These are phyloP conservation scores for Ulvella scutata DNA, from an alignment of 139 green algal genomes.

Conservation along the genomic window DNA sequence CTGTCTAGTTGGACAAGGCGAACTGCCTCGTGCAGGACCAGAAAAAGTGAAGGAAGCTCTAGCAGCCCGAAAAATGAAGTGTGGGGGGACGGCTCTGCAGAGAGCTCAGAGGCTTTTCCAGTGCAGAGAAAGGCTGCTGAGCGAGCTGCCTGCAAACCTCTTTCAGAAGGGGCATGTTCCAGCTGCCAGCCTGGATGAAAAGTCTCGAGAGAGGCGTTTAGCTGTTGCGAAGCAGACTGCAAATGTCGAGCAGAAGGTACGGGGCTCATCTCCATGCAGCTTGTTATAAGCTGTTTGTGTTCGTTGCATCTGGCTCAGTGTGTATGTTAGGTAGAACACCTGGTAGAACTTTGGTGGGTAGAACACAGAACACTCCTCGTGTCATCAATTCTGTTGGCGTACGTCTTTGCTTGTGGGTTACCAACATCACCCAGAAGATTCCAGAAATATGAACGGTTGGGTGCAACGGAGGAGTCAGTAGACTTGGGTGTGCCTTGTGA, in stretches of 20 bases:
- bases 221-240: neutral
- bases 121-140: slow-evolving; percentile 35
- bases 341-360: no score
- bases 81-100: slow-evolving; percentile 73
- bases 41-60: slow-evolving; percentile 72
- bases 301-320: neutral
- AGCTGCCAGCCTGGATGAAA: neutral
- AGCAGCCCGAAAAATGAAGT: slow-evolving; percentile 71
- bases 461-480: no score
- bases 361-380: no score
- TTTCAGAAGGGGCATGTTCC: slow-evolving; percentile 54
- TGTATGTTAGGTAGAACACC: no score
- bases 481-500: no score
- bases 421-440: no score
- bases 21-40: slow-evolving; percentile 20
- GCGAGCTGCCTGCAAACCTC: slow-evolving; percentile 47
- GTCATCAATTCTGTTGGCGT: no score
- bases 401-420: no score
- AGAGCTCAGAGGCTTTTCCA: slow-evolving; percentile 70
- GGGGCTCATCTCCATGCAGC: neutral
- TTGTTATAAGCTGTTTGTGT: slow-evolving; percentile 5
- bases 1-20: neutral
- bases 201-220: neutral
- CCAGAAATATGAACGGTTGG: no score
- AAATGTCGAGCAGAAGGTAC: slow-evolving; percentile 20